A percentile compares a stretch with the other conserved stretches of the same genome.
Conservation (phyloP, 768 basidiomycete genomes). For the Clavaria fumosa region DNA sequence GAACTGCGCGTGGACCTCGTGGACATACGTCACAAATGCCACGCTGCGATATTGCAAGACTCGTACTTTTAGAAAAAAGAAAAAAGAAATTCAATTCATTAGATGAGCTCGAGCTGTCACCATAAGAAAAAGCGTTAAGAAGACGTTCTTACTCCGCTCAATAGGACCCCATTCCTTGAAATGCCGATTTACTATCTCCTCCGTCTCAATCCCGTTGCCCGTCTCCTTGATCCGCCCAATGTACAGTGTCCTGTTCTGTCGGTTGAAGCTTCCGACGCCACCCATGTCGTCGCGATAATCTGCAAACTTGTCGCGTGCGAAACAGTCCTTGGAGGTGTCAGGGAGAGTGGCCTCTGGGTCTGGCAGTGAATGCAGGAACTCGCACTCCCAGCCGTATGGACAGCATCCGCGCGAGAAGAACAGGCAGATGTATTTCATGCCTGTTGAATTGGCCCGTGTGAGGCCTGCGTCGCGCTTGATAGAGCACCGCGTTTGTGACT, state of each 20-base stretch:
- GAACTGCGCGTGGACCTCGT: constrained; percentile 80
- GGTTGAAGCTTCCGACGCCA: constrained; percentile 91
- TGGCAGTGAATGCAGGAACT: constrained; percentile 85
- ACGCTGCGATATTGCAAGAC: constrained; percentile 90
- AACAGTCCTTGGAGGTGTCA: constrained; percentile 92
- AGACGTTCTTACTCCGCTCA: constrained; percentile 75
- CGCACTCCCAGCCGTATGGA: constrained; percentile 97
- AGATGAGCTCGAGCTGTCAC: constrained; percentile 18
- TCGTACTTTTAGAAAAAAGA: constrained; percentile 37
- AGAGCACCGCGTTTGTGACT: constrained; percentile 85
- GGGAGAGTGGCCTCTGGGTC: constrained; percentile 53
- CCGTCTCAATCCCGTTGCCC: constrained; percentile 75
- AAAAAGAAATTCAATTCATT: constrained; percentile 17
- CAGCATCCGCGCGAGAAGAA: constrained; percentile 96
- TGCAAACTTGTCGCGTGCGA: constrained; percentile 90
- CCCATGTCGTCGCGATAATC: constrained; percentile 99
- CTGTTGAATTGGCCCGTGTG: constrained; percentile 88
- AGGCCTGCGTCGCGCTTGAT: constrained; percentile 82
- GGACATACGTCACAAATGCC: constrained; percentile 90
- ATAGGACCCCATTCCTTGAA: constrained; percentile 95
- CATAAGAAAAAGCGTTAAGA: no score
- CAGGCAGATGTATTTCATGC: constrained; percentile 84
- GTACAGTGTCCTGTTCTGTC: constrained; percentile 90
- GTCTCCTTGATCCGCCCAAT: constrained; percentile 90
- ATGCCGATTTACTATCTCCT: constrained; percentile 80